Evolutionary conservation across 306 rosid species (phyloP).

Genomic region (Cucurbita moschata): DNA sequence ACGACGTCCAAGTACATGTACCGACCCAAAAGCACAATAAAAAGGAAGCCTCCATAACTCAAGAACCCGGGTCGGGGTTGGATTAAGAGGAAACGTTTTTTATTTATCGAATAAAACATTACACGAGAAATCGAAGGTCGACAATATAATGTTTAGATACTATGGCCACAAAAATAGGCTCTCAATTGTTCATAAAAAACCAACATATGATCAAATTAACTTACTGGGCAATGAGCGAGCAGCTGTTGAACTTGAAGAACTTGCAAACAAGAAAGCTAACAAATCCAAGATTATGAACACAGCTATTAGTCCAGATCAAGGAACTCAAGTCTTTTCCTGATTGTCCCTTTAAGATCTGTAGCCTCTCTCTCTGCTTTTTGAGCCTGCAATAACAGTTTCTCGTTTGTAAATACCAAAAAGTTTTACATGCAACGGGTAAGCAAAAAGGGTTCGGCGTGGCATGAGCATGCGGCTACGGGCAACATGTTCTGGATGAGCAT

Average conservation of each 20-base stretch:
- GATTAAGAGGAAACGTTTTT: constrained; percentile 3
- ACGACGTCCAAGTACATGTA: too few species aligned
- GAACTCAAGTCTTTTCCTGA: constrained; percentile 88
- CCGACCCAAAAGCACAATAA: too few species aligned
- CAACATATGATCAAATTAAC: constrained; percentile 1
- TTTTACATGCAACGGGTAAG: neutral
- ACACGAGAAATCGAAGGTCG: constrained; percentile 25
- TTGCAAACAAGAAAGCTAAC: constrained; percentile 26
- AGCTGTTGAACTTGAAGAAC: constrained; percentile 62
- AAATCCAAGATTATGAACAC: neutral
- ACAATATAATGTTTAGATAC: constrained; percentile 6
- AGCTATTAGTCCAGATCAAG: constrained; percentile 56
- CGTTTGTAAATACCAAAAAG: neutral
- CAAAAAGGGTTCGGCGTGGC: neutral
- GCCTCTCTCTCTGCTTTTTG: constrained; percentile 88
- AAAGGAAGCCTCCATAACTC: too few species aligned
- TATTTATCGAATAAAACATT: constrained; percentile 22
- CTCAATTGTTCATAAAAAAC: constrained; percentile 13
- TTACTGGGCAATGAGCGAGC: constrained; percentile 1
- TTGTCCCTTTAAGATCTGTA: constrained; percentile 79
- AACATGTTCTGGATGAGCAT: too few species aligned
- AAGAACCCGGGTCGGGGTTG: too few species aligned
- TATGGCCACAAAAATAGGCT: constrained; percentile 11
- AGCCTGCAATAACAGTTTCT: constrained; percentile 33
- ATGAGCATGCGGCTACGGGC: too few species aligned